Conservation (phyloP, 2,329 filamentous ascomycete species). For the Aspergillus unguis region DNA sequence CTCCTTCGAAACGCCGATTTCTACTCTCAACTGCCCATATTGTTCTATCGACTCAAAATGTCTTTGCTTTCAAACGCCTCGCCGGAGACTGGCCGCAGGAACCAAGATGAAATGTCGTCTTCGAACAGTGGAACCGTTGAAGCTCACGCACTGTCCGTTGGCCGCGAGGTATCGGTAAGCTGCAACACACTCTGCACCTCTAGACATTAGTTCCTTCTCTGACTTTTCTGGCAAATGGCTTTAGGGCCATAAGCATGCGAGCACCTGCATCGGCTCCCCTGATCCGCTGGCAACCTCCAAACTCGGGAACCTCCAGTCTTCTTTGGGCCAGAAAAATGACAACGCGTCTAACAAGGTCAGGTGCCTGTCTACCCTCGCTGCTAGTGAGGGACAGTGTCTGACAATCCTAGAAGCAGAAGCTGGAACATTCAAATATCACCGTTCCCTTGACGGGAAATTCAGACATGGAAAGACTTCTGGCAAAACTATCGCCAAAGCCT, state of each 20-base stretch:
- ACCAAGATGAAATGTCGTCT: slow-evolving; percentile 18
- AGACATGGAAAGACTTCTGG: slow-evolving; percentile 63
- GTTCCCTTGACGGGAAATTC: slow-evolving; percentile 29
- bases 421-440: slow-evolving; percentile 36
- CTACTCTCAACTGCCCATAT: neutral
- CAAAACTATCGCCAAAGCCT: slow-evolving; percentile 40
- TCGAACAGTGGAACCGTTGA: slow-evolving; percentile 21
- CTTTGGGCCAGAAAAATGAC: slow-evolving; percentile 23
- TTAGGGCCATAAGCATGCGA: slow-evolving; percentile 27
- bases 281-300: slow-evolving; percentile 35
- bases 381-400: slow-evolving; percentile 21
- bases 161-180: slow-evolving; percentile 29
- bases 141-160: slow-evolving; percentile 18
- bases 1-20: slow-evolving; percentile 1
- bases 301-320: slow-evolving; percentile 31
- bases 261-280: slow-evolving; percentile 24
- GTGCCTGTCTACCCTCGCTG: neutral
- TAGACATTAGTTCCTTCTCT: too few relatives aligned
- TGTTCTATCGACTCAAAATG: slow-evolving; percentile 21
- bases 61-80: slow-evolving; percentile 26
- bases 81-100: slow-evolving; percentile 24
- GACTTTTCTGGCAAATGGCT: neutral
- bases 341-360: slow-evolving; percentile 38
- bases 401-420: slow-evolving; percentile 47
- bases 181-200: neutral